These are phyloP conservation scores for Penicillium freii DNA, from an alignment of 2,329 filamentous ascomycete genomes.

Conservation along the genomic window DNA sequence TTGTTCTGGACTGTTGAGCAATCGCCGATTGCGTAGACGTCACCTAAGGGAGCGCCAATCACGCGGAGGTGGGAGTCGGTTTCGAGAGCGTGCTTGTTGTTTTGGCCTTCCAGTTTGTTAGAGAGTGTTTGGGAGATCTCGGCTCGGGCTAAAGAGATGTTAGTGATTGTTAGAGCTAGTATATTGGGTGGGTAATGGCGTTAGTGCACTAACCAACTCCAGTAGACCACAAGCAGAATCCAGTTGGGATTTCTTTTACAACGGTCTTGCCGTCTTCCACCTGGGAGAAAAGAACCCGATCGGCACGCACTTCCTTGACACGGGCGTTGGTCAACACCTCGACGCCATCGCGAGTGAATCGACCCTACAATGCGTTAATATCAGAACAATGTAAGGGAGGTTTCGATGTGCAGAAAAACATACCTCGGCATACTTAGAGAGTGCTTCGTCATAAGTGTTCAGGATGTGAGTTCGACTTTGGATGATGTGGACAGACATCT, in stretches of 20 bases:
- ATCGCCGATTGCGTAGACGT: constrained; percentile 95
- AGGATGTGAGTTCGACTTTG: constrained; percentile 92
- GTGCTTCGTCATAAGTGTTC: constrained; percentile 95
- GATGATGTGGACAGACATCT: constrained; percentile 96
- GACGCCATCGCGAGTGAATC: constrained; percentile 86
- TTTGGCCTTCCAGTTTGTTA: constrained; percentile 73
- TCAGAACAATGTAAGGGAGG: not conserved
- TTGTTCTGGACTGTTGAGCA: constrained; percentile 98
- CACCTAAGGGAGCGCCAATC: constrained; percentile 82
- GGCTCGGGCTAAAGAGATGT: constrained; percentile 59
- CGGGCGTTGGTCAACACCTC: constrained; percentile 89
- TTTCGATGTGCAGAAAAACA: constrained; percentile 1
- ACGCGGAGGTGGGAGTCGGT: constrained; percentile 91
- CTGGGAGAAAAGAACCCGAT: constrained; percentile 88
- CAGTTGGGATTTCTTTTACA: constrained; percentile 92
- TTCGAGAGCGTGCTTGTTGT: constrained; percentile 86
- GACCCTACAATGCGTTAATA: constrained; percentile 48
- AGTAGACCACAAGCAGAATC: constrained; percentile 97
- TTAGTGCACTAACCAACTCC: constrained; percentile 61
- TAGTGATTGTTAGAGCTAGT: constrained; percentile 2
- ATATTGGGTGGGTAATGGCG: not conserved
- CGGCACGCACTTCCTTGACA: constrained; percentile 80
- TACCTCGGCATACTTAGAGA: constrained; percentile 85
- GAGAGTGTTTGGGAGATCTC: constrained; percentile 75
- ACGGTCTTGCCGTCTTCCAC: constrained; percentile 70